These are phyloP conservation scores for Candida parachauliodes DNA, from an alignment of 805 yeast species.

Conservation along the genomic window DNA sequence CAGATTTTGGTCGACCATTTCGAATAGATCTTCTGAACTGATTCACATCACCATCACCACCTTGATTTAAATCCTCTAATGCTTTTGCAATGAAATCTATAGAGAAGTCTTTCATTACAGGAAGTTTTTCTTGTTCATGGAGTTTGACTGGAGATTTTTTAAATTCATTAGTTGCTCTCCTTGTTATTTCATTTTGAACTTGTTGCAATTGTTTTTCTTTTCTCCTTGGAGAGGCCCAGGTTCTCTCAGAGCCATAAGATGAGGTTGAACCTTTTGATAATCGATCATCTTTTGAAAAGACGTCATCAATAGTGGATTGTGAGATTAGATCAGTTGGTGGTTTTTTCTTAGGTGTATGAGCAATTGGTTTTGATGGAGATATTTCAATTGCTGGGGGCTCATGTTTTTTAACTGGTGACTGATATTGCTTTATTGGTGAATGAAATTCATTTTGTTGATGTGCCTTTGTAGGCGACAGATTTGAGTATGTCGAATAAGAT, in stretches of 20 bases:
- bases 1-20: conserved; percentile 19
- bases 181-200: conserved; percentile 37
- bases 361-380: conserved; percentile 1
- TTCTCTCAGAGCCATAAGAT: conserved; percentile 22
- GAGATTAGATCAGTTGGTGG: conserved; percentile 8
- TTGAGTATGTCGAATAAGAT: conserved; percentile 25
- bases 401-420: too few relatives aligned
- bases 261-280: conserved; percentile 14
- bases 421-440: too few relatives aligned
- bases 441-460: too few relatives aligned
- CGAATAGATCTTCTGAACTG: conserved; percentile 39
- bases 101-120: conserved; percentile 40
- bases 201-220: conserved; percentile 29
- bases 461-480: not conserved
- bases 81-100: conserved; percentile 46
- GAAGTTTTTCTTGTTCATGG: conserved; percentile 18
- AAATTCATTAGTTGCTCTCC: conserved; percentile 27
- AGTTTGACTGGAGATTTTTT: conserved; percentile 5
- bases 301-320: conserved; percentile 8
- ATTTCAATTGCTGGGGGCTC: not conserved
- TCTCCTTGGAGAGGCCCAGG: conserved; percentile 44
- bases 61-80: conserved; percentile 41
- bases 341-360: conserved; percentile 10
- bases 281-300: conserved; percentile 9
- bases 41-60: conserved; percentile 43